Evolutionary conservation across 352 stramenopile species (phyloP).

Genomic region (Globisporangium acanthophoron): DNA sequence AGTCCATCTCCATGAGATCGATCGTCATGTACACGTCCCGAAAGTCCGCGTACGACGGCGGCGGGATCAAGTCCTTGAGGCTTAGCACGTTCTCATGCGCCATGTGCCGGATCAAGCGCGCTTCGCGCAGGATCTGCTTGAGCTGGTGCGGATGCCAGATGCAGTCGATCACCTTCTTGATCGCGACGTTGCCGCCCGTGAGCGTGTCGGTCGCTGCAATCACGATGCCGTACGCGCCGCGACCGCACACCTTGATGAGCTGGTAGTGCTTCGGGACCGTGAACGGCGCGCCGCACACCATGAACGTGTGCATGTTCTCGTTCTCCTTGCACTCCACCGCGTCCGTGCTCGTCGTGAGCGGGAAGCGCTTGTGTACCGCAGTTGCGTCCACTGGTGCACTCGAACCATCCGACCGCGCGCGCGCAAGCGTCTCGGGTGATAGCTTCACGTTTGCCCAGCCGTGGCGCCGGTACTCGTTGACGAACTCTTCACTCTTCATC

Average conservation of each 20-base stretch:
- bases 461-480: conserved; percentile 46
- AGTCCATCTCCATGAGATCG: conserved; percentile 91
- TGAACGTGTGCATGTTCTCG: conserved; percentile 85
- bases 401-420: conserved; percentile 53
- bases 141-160: conserved; percentile 88
- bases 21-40: conserved; percentile 89
- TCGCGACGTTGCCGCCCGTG: conserved; percentile 81
- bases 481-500: conserved; percentile 36
- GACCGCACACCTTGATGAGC: conserved; percentile 85
- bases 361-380: conserved; percentile 36
- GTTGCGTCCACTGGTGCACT: conserved; percentile 23
- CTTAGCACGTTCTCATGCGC: conserved; percentile 82
- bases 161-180: conserved; percentile 91
- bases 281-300: conserved; percentile 86
- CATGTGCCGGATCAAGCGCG: conserved; percentile 81
- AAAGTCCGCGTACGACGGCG: conserved; percentile 80
- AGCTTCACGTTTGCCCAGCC: conserved; percentile 81
- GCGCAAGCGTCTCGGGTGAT: conserved; percentile 46
- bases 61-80: conserved; percentile 80
- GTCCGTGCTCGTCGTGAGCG: conserved; percentile 26
- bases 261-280: conserved; percentile 83
- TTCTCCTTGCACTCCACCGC: conserved; percentile 82
- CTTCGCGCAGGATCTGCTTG: conserved; percentile 87
- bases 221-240: conserved; percentile 86
- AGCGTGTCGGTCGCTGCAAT: conserved; percentile 81